These are phyloP conservation scores for Phytophthora foliorum DNA, from an alignment of 352 stramenopile species.

Conservation along the genomic window DNA sequence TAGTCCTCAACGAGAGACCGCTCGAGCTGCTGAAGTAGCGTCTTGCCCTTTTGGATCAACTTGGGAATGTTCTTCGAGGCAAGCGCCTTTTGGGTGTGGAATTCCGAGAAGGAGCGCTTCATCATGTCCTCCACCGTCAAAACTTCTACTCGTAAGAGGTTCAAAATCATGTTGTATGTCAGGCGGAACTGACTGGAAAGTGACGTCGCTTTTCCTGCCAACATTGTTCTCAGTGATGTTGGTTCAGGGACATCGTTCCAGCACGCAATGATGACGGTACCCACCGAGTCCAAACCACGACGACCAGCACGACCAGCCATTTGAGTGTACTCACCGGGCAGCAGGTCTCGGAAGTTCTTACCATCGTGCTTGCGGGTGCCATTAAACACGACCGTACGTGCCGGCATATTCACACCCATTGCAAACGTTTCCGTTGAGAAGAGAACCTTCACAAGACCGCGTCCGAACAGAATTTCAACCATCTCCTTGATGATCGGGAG, in stretches of 20 bases:
- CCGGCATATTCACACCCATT: conserved; percentile 99
- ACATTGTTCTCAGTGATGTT: conserved; percentile 93
- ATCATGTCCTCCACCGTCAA: conserved; percentile 97
- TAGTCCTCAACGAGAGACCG: conserved; percentile 65
- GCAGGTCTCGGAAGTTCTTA: conserved; percentile 90
- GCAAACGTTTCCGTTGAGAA: conserved; percentile 99
- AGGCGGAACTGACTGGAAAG: conserved; percentile 98
- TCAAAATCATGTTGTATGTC: conserved; percentile 99
- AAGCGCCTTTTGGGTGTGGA: conserved; percentile 93
- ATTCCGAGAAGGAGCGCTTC: conserved; percentile 97
- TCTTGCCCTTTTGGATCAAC: conserved; percentile 73
- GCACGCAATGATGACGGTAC: conserved; percentile 98
- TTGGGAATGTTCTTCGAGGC: conserved; percentile 82
- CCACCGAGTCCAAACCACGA: conserved; percentile 97
- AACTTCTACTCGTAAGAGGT: conserved; percentile 93
- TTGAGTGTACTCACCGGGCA: conserved; percentile 93
- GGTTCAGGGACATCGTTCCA: conserved; percentile 98
- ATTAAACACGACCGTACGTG: conserved; percentile 97
- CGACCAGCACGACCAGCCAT: conserved; percentile 98
- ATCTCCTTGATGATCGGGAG: conserved; percentile 99
- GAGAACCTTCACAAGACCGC: conserved; percentile 97
- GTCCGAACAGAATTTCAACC: conserved; percentile 99
- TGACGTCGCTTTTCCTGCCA: conserved; percentile 95
- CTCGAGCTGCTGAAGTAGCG: conserved; percentile 62
- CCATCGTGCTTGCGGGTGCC: conserved; percentile 98